A percentile compares a stretch with the other conserved stretches of the same genome.
Evolutionary conservation across 106 monocot genomes (phyloP).

Genomic region (Phalaenopsis aphrodite): DNA sequence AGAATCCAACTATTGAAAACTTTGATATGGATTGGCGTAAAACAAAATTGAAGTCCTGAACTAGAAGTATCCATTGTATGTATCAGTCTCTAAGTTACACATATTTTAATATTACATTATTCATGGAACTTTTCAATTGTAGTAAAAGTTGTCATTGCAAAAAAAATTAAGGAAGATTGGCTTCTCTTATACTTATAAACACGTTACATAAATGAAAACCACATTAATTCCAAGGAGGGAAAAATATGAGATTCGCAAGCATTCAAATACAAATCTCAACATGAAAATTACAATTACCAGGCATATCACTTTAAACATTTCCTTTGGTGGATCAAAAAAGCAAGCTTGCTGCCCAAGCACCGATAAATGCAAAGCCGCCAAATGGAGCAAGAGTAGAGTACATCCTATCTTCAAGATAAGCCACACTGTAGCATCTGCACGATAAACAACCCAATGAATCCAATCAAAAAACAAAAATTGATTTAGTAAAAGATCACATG

Average conservation of each 20-base stretch:
- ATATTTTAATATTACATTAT: background rate
- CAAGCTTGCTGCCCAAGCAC: conserved; percentile 75
- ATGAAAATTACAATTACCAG: background rate
- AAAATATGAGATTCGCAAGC: no score
- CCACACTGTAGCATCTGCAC: conserved; percentile 77
- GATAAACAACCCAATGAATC: background rate
- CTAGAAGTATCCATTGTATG: no score
- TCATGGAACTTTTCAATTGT: background rate
- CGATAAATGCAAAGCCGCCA: conserved; percentile 86
- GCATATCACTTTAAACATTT: background rate
- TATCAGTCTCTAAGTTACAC: background rate
- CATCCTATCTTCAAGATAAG: conserved; percentile 86
- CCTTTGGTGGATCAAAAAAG: conserved; percentile 34
- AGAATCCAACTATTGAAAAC: no score
- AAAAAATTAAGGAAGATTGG: background rate
- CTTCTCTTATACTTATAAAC: background rate
- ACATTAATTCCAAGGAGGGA: no score
- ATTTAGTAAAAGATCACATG: background rate
- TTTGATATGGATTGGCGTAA: no score
- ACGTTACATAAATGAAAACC: background rate
- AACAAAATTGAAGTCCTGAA: background rate
- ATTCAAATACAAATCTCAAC: background rate
- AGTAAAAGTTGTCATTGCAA: background rate
- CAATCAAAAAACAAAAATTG: background rate
- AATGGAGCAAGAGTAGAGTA: conserved; percentile 65